Percentiles rank a stretch among this genome's conserved stretches.
Conservation (phyloP, 2,329 filamentous ascomycete species). For the Dactylellina sp. region DNA sequence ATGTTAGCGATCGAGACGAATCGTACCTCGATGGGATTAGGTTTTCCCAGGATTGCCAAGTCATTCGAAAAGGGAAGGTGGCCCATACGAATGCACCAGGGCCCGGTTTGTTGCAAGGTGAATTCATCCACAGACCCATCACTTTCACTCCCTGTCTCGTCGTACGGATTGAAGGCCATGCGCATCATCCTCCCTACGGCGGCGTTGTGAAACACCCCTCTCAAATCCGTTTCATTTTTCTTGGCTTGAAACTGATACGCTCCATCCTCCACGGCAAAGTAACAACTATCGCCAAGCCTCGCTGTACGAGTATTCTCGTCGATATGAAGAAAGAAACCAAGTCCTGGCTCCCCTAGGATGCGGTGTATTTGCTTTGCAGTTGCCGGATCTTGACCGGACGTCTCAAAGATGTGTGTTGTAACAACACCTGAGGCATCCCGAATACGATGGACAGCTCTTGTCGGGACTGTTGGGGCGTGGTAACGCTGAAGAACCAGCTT, state of each 20-base stretch:
- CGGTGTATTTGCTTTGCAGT: conserved; percentile 20
- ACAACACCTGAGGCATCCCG: not conserved
- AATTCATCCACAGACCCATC: conserved; percentile 8
- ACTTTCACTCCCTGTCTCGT: conserved; percentile 1
- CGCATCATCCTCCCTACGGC: conserved; percentile 9
- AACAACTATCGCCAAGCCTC: not conserved
- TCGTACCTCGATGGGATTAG: conserved; percentile 1
- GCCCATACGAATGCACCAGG: conserved; percentile 20
- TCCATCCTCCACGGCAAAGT: conserved; percentile 3
- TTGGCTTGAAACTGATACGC: not conserved
- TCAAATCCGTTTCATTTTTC: conserved; percentile 13
- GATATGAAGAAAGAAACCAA: conserved; percentile 28
- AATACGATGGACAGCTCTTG: conserved; percentile 11
- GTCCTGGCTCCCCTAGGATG: conserved; percentile 16
- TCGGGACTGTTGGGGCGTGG: not conserved
- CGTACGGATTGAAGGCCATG: not conserved
- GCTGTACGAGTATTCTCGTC: not conserved
- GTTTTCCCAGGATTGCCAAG: not conserved
- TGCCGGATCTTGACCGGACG: not conserved
- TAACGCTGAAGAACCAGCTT: conserved; percentile 16
- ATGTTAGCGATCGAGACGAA: not conserved
- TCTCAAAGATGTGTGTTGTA: not conserved
- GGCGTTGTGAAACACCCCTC: conserved; percentile 3
- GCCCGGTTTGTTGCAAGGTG: not conserved
- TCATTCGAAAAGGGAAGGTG: conserved; percentile 30